Base-by-base conservation (phyloP, 768 basidiomycete species). In the Mycena belliarum region DNA sequence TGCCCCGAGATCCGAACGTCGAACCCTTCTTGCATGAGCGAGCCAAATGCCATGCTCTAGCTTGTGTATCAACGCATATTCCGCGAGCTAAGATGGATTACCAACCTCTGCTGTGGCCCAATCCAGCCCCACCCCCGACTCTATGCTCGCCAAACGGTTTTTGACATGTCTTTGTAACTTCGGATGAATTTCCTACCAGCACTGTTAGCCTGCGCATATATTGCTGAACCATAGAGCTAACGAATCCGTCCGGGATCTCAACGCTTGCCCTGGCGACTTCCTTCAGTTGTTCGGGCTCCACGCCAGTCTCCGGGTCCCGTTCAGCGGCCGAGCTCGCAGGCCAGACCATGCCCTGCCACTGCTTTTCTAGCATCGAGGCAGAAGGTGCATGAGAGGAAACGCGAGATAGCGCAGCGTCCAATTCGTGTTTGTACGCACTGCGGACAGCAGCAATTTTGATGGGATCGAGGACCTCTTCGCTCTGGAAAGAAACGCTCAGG, bases 1-100 rank as follows among this genome's bases (percentile, higher is more conserved):
- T 97, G 95, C 8, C 95, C 95, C 2, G 93, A 94, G 29, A 97
- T 91, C 16, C 94, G 83, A 10, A 97, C 81, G 66, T 95, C 89
- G 60, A 78, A 84, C 1, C 92, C 92, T 50, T 93, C 88, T 2
- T 83, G 73, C 85, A 96, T 83, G 32, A 96, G 77, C 2, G 91
- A 85, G 0, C 95, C 95, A 65, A 95, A 92, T 0, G 95, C 94
- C 70, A 97, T 72, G 0, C 92, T 90, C 90, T 91, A 53, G n/a
- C 3, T 38, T 11, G 43, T 14, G 21, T 18, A 49, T 18, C 10
- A 24, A 21, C n/a, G 28, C 46, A 46, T 20, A 49, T 37, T 38
- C 10, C 25, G 20, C 3, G 43, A 33, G 28, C 29, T 6, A 11
- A 24, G 12, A 40, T 15, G 26, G 26, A 38, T n/a, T 6, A 63